Evolutionary conservation across 2,329 filamentous ascomycete species (phyloP).

Genomic region (Fusarium coicis): DNA sequence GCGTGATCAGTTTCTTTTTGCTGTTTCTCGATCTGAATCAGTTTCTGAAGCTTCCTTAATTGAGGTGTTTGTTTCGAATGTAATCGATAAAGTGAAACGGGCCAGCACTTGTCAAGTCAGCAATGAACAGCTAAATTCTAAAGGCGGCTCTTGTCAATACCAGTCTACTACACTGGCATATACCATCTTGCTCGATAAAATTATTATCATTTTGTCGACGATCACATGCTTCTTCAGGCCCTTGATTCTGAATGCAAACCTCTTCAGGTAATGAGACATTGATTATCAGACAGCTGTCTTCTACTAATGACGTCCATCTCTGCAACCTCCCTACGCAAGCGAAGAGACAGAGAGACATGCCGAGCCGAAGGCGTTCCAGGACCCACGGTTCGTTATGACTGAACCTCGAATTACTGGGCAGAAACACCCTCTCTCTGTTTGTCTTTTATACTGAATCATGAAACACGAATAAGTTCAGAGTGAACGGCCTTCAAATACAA

Average conservation of each 20-base stretch:
- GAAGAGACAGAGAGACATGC: not conserved
- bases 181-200: not conserved
- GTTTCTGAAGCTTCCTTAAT: not conserved
- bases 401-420: not conserved
- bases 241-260: not conserved
- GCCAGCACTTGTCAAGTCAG: not conserved
- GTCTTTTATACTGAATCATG: not conserved
- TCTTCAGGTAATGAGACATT: conserved; percentile 2
- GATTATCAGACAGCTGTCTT: not conserved
- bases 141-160: not conserved
- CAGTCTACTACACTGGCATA: not conserved
- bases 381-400: not conserved
- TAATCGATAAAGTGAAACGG: not conserved
- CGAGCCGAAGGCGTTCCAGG: not conserved
- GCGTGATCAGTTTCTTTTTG: conserved; percentile 30
- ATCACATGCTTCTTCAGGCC: not conserved
- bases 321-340: not conserved
- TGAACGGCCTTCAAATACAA: not conserved
- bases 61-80: not conserved
- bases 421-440: not conserved
- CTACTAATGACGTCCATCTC: not conserved
- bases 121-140: fast-evolving
- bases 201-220: too few relatives aligned
- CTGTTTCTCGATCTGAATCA: not conserved
- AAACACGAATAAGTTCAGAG: not conserved